phyloP scores from a whole-genome alignment of 2,329 filamentous ascomycete genomes.

The Colletotrichum noveboracense region DNA sequence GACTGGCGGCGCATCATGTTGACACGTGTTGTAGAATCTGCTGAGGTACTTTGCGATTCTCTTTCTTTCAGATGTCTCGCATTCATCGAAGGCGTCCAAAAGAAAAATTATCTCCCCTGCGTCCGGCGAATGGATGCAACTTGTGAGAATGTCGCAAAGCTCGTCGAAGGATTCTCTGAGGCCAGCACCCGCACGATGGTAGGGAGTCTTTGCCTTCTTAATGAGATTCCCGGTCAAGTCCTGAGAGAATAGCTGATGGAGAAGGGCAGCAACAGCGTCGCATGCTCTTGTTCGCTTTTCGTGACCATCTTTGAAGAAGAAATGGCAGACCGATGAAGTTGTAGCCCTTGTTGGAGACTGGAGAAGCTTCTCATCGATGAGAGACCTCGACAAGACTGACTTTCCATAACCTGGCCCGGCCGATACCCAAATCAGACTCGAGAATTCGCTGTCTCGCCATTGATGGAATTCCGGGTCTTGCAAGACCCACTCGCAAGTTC shows the following conservation, averaged over 20 bases:
- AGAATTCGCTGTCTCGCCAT: neutral
- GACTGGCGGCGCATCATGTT: too few relatives aligned
- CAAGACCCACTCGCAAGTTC: neutral
- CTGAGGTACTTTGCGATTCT: fast-evolving
- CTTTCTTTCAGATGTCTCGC: neutral
- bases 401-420: neutral
- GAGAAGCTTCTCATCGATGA: neutral
- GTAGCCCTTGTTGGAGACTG: neutral
- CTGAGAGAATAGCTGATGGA: neutral
- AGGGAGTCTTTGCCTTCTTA: neutral
- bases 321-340: neutral
- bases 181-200: neutral
- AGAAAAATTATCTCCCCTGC: neutral
- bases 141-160: neutral
- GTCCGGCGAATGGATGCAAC: fast-evolving
- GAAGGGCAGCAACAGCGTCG: neutral
- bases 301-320: neutral
- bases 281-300: neutral
- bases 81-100: neutral
- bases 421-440: neutral
- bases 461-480: neutral
- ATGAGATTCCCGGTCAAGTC: neutral
- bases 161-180: neutral
- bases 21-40: neutral
- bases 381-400: neutral